Conservation (phyloP, 306 rosid species). For the Vachellia collinsii region DNA sequence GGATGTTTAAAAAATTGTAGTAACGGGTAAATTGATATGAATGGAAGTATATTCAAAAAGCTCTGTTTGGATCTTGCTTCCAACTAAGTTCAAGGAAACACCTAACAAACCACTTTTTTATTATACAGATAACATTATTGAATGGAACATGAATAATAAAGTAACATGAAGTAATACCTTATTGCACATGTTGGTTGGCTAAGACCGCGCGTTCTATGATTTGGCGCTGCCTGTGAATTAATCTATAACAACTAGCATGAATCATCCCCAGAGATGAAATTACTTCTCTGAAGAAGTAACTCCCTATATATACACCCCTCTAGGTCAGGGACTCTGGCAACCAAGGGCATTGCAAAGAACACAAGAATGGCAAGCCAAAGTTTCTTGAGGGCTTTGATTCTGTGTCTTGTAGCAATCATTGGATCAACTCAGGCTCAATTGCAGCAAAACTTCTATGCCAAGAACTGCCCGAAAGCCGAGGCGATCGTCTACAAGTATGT, state of each 20-base stretch:
- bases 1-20: background rate
- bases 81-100: constrained; percentile 22
- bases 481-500: constrained; percentile 57
- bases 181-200: constrained; percentile 44
- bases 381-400: constrained; percentile 32
- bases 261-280: constrained; percentile 16
- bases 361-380: constrained; percentile 49
- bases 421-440: constrained; percentile 62
- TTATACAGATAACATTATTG: constrained; percentile 19
- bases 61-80: constrained; percentile 23
- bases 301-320: constrained; percentile 8
- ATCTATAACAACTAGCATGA: background rate
- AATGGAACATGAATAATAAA: constrained; percentile 8
- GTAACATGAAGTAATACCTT: constrained; percentile 23
- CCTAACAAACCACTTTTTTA: constrained; percentile 39
- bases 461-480: constrained; percentile 79
- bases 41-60: background rate
- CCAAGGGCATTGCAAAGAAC: background rate
- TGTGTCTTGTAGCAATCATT: constrained; percentile 50
- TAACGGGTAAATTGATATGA: background rate
- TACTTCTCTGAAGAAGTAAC: constrained; percentile 27
- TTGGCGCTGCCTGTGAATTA: constrained; percentile 23
- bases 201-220: constrained; percentile 38
- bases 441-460: constrained; percentile 53
- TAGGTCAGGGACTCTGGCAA: constrained; percentile 10